Evolutionary conservation across 2,329 filamentous ascomycete genomes (phyloP).

Genomic region (Cladosporium sp.): DNA sequence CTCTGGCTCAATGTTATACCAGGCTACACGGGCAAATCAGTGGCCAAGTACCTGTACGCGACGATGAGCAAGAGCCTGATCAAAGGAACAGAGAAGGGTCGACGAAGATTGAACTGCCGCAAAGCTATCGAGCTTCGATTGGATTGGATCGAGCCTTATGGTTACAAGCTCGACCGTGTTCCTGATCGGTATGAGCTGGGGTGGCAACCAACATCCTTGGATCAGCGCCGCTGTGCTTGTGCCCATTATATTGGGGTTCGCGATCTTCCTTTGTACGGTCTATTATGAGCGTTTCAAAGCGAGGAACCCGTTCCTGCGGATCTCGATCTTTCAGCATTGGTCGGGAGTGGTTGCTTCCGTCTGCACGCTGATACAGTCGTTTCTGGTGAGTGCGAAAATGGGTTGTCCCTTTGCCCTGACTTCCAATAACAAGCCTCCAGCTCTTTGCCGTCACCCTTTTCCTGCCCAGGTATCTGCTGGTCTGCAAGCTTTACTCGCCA

Average conservation of each 20-base stretch:
- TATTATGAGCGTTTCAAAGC: constrained; percentile 23
- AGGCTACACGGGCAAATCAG: not conserved
- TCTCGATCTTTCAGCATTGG: constrained; percentile 28
- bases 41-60: not conserved
- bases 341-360: constrained; percentile 30
- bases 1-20: not conserved
- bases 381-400: constrained; percentile 18
- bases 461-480: constrained; percentile 39
- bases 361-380: constrained; percentile 28
- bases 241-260: constrained; percentile 31
- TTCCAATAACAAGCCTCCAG: not conserved
- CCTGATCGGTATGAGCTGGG: constrained; percentile 33
- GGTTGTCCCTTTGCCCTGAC: not conserved
- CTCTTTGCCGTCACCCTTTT: constrained; percentile 37
- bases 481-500: constrained; percentile 37
- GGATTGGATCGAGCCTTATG: constrained; percentile 22
- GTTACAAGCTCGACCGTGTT: constrained; percentile 22
- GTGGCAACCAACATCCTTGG: constrained; percentile 32
- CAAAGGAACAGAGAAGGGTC: not conserved
- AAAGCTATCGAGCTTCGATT: constrained; percentile 20
- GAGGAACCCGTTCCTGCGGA: constrained; percentile 26
- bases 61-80: not conserved
- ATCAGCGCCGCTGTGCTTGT: constrained; percentile 33
- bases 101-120: not conserved
- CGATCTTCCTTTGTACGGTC: constrained; percentile 25